Conservation (phyloP, 179 eudicot species). For the Silene vulgaris region DNA sequence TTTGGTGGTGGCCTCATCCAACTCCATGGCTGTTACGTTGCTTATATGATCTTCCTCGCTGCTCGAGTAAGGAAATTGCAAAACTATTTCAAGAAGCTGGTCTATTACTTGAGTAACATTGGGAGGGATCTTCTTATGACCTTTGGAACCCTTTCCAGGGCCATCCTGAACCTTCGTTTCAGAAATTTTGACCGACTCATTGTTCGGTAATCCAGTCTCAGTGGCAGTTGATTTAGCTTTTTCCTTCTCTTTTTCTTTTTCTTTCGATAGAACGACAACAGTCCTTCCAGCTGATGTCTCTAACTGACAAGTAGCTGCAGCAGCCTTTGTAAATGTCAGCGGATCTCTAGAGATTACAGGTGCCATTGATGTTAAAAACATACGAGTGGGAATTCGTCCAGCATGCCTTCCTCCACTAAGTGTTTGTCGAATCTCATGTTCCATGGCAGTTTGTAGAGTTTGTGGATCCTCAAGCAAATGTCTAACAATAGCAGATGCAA, state of each 20-base stretch:
- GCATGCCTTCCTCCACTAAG: conserved; percentile 70
- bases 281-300: conserved; percentile 85
- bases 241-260: conserved; percentile 78
- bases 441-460: conserved; percentile 98
- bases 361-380: conserved; percentile 92
- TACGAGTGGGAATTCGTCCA: conserved; percentile 66
- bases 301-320: conserved; percentile 76
- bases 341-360: conserved; percentile 95
- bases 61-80: conserved; percentile 59
- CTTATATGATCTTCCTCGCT: conserved; percentile 44
- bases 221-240: conserved; percentile 50
- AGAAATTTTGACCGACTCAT: conserved; percentile 48
- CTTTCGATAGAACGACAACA: conserved; percentile 67
- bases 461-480: conserved; percentile 98
- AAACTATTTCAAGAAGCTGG: conserved; percentile 76
- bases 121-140: conserved; percentile 78
- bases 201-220: conserved; percentile 54
- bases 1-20: conserved; percentile 59
- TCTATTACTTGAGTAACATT: conserved; percentile 86
- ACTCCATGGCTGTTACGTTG: conserved; percentile 59
- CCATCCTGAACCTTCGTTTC: conserved; percentile 71
- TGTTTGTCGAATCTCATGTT: conserved; percentile 86
- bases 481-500: conserved; percentile 86
- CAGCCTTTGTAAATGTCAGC: conserved; percentile 75
- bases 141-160: conserved; percentile 59